Evolutionary conservation across 495 filamentous ascomycete genomes (phyloP).

Genomic region (Penicillium cinerascens): DNA sequence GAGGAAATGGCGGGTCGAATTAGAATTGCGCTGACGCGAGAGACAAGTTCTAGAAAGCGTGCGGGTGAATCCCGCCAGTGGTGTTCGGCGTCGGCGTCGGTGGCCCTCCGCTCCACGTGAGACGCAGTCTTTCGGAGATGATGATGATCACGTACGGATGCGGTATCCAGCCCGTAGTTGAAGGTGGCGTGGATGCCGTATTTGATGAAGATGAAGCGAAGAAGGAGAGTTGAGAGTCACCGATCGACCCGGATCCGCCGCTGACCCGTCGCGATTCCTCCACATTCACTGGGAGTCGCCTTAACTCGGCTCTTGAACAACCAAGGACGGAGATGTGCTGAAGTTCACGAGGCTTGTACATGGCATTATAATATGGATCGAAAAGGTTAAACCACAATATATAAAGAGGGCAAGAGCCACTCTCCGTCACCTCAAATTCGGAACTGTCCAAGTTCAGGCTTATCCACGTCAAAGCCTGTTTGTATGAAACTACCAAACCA

Average conservation of each 20-base stretch:
- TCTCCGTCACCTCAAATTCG: background rate
- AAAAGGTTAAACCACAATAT: background rate
- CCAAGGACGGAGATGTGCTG: background rate
- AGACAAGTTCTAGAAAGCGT: background rate
- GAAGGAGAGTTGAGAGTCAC: slow-evolving; percentile 3
- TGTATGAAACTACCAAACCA: background rate
- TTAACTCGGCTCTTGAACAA: background rate
- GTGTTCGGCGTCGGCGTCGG: background rate
- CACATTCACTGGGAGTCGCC: slow-evolving; percentile 3
- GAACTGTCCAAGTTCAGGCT: background rate
- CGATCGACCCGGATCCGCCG: background rate
- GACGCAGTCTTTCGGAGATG: background rate
- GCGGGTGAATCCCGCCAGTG: slow-evolving; percentile 12
- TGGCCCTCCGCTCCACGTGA: background rate
- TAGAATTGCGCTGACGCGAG: background rate
- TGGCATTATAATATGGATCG: no score
- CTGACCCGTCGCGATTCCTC: slow-evolving; percentile 24
- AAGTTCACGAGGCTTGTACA: no score
- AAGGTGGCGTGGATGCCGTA: background rate
- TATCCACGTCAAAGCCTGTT: background rate
- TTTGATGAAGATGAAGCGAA: slow-evolving; percentile 6
- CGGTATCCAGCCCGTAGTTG: background rate
- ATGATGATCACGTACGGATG: background rate
- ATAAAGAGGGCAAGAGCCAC: background rate
- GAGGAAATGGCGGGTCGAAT: background rate